Percentiles rank a stretch among this genome's conserved stretches.
Conservation (phyloP, 1,284 basidiomycete species). For the Marasmius fiardii region DNA sequence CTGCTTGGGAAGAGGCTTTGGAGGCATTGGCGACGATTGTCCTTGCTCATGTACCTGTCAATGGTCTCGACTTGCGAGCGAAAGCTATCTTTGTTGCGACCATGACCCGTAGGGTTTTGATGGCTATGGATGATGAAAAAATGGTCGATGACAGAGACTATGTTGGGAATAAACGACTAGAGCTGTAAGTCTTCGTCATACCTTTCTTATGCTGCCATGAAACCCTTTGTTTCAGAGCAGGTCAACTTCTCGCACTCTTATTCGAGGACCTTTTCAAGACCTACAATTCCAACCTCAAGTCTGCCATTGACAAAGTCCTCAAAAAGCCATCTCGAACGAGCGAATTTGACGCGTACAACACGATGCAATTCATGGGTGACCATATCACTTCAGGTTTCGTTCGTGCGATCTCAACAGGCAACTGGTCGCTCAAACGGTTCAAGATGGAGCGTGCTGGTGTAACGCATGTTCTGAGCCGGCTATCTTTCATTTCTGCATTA, state of each 20-base stretch:
- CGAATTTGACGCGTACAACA: constrained; percentile 95
- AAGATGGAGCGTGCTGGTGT: constrained; percentile 99
- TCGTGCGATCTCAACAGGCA: constrained; percentile 97
- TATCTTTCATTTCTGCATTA: constrained; percentile 96
- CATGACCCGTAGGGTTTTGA: constrained; percentile 95
- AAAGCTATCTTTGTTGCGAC: constrained; percentile 98
- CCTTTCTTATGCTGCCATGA: constrained; percentile 7
- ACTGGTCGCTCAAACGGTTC: constrained; percentile 99
- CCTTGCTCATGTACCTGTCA: constrained; percentile 93
- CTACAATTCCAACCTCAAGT: constrained; percentile 96
- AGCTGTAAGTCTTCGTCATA: constrained; percentile 65
- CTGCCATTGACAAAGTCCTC: constrained; percentile 95
- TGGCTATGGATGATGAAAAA: constrained; percentile 95
- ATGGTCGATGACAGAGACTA: constrained; percentile 99
- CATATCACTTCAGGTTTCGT: constrained; percentile 96
- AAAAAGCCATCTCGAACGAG: constrained; percentile 95
- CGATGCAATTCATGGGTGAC: constrained; percentile 91
- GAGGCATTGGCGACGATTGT: constrained; percentile 98
- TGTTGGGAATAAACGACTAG: constrained; percentile 98
- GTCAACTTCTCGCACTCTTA: constrained; percentile 91
- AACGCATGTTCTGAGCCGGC: constrained; percentile 93
- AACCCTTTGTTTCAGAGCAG: constrained; percentile 62
- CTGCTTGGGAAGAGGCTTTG: constrained; percentile 91
- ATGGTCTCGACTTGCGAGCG: constrained; percentile 86
- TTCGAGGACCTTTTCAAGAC: constrained; percentile 99